Conservation (phyloP, 2,329 filamentous ascomycete species). For the Cordyceps fumosorosea region DNA sequence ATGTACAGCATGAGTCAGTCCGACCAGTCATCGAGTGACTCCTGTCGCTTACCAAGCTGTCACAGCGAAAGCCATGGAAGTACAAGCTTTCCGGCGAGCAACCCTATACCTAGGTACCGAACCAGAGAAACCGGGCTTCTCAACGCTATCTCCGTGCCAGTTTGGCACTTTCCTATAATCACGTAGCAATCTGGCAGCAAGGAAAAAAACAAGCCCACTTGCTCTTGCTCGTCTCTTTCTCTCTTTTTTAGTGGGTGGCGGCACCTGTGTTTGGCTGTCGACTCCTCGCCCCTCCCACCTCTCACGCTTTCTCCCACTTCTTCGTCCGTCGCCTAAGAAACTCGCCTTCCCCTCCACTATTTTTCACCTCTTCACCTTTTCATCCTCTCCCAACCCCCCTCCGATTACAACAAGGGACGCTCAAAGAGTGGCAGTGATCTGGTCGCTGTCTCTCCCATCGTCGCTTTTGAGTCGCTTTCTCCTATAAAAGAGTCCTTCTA, state of each 20-base stretch:
- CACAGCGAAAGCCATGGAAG: conserved; percentile 7
- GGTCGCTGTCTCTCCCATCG: conserved; percentile 32
- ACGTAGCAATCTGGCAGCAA: neutral
- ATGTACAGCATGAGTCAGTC: conserved; percentile 2
- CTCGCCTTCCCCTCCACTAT: conserved; percentile 19
- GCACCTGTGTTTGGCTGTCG: neutral
- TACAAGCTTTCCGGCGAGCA: neutral
- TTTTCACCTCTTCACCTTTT: conserved; percentile 20
- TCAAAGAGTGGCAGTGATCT: conserved; percentile 35
- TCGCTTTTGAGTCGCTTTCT: conserved; percentile 25
- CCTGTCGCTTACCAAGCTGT: conserved; percentile 1
- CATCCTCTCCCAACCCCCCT: conserved; percentile 21
- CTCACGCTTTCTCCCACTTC: conserved; percentile 4
- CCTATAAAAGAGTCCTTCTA: conserved; percentile 8
- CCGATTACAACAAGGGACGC: conserved; percentile 27
- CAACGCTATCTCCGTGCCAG: conserved; percentile 6
- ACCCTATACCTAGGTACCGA: too few relatives aligned
- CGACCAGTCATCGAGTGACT: conserved; percentile 10
- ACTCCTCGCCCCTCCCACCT: neutral
- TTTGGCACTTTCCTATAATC: neutral
- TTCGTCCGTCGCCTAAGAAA: conserved; percentile 16
- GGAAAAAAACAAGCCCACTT: neutral
- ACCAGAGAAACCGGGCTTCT: neutral
- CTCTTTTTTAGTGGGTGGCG: conserved; percentile 1
- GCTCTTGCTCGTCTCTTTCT: neutral